A percentile compares a stretch with the other conserved stretches of the same genome.
Conservation (phyloP, 2,329 filamentous ascomycete genomes). For the Epichloe coenophiala region DNA sequence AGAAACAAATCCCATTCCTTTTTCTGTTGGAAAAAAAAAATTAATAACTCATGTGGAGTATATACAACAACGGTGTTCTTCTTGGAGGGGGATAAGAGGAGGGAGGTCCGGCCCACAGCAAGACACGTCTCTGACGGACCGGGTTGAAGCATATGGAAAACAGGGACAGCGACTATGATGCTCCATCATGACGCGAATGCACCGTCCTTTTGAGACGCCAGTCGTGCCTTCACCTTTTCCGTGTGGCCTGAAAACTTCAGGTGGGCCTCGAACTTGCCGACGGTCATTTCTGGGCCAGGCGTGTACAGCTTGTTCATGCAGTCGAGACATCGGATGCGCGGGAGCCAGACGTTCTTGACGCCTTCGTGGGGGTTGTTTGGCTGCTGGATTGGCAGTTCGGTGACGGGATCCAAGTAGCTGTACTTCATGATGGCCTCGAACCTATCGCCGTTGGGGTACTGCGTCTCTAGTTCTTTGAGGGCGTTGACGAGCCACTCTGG, state of each 20-base stretch:
- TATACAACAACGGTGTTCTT: background rate
- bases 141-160: background rate
- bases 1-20: background rate
- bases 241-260: conserved; percentile 73
- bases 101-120: too few species aligned
- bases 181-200: conserved; percentile 1
- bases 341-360: conserved; percentile 70
- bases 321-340: conserved; percentile 81
- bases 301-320: conserved; percentile 93
- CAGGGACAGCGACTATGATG: background rate
- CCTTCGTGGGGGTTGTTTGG: conserved; percentile 44
- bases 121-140: too few species aligned
- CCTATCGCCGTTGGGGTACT: conserved; percentile 60
- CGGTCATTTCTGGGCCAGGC: conserved; percentile 69
- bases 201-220: conserved; percentile 12
- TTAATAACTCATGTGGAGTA: too few species aligned
- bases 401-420: conserved; percentile 61
- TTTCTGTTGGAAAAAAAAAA: background rate
- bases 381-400: conserved; percentile 49
- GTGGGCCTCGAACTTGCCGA: conserved; percentile 87
- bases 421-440: conserved; percentile 92
- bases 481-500: conserved; percentile 74
- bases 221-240: conserved; percentile 42
- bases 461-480: conserved; percentile 54
- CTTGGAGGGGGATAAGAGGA: background rate